Base-by-base conservation (phyloP, 441 rosid genomes). In the Corymbia citriodora region DNA sequence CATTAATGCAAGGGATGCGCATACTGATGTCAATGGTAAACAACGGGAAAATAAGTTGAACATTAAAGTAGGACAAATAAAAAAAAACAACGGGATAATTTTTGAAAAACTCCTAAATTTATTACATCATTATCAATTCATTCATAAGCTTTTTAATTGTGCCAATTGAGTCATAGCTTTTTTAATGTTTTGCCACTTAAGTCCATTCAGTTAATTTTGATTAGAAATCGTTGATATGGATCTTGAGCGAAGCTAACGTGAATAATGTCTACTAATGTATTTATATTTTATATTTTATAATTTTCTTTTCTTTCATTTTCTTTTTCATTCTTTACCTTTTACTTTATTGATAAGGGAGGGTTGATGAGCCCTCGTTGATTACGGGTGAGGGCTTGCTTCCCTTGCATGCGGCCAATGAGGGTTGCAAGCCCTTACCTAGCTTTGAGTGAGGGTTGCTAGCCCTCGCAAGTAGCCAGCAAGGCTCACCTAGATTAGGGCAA, bases 181-280 rank as follows among this genome's bases (percentile, higher is more conserved):
- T 4, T 59, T 4, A 12, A 25, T 17, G 45, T 40, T 40, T 40
- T 40, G 0, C 45, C 45, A 57, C 9, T 59, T 59, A 13, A 25
- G n/a, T 59, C 0, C 0, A 0, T 59, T 1, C 1, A 25, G 0
- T 0, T 59, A 59, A 59, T 40, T 40, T 40, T 40, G 45, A 40
- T 59, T 0, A 0, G 25, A 59, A 59, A 59, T 25, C 0, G 1
- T 3, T 59, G 10, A 23, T 1, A 40, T 40, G 6, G 6, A 40
- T 40, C 6, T 40, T 40, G 45, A 40, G 45, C 6, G 6, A 40
- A 4, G 45, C 45, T 40, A 40, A 40, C 6, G 6, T 2, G 25
- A 0, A 59, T 10, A 10, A 25, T 23, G 23, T 59, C 25, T 59
- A 25, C 23, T 25, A 59, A 59, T 25, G 10, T 59, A 0, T 57